Conservation (phyloP, 73 alveolate species). For the Blepharisma stoltei region DNA sequence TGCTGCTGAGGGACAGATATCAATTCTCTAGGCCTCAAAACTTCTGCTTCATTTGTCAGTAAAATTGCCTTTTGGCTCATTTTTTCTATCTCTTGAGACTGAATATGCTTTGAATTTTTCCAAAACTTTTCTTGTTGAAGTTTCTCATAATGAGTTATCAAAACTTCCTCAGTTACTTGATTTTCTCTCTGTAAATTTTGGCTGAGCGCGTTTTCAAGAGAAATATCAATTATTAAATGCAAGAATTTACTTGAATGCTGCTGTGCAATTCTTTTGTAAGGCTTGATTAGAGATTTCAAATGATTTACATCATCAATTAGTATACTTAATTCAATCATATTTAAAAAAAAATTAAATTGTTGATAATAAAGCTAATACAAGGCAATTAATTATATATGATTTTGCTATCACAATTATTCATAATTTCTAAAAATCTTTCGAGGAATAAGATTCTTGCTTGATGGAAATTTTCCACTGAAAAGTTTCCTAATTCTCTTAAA, state of each 20-base stretch:
- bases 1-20: too few relatives aligned
- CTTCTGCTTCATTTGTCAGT: too few relatives aligned
- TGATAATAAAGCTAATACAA: too few relatives aligned
- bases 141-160: background rate
- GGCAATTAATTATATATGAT: too few relatives aligned
- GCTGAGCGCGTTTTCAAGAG: background rate
- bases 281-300: background rate
- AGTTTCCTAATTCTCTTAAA: background rate
- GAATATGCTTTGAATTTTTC: too few relatives aligned
- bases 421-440: background rate
- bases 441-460: background rate
- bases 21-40: too few relatives aligned
- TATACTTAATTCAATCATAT: too few relatives aligned
- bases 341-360: too few relatives aligned
- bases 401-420: background rate
- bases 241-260: background rate
- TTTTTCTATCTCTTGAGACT: too few relatives aligned
- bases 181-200: background rate
- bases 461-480: background rate
- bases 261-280: background rate
- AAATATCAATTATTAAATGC: background rate
- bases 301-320: conserved; percentile 22
- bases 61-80: too few relatives aligned
- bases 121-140: conserved; percentile 14
- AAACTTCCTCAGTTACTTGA: background rate